Conservation (phyloP, 768 basidiomycete genomes). For the Gloeostereum incarnatum region DNA sequence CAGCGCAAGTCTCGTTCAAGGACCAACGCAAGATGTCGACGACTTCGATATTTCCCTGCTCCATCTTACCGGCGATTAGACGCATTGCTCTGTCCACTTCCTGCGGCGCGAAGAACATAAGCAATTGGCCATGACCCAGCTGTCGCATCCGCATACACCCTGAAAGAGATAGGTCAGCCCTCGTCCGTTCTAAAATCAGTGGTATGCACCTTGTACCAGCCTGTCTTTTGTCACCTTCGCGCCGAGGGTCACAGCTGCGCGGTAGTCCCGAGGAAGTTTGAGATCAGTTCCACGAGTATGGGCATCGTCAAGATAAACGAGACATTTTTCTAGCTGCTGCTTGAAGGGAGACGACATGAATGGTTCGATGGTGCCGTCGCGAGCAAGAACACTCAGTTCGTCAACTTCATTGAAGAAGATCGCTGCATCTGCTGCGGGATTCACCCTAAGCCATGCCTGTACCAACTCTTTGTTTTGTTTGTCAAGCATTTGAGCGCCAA, state of each 20-base stretch:
- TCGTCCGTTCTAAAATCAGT: too few species aligned
- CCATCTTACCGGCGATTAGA: conserved; percentile 9
- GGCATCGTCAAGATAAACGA: conserved; percentile 44
- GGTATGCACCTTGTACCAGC: conserved; percentile 41
- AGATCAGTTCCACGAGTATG: conserved; percentile 46
- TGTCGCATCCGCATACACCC: conserved; percentile 48
- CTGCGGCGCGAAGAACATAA: conserved; percentile 36
- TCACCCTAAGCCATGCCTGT: conserved; percentile 26
- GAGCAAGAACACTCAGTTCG: conserved; percentile 22
- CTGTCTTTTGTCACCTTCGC: conserved; percentile 43
- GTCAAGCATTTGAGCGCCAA: conserved; percentile 50
- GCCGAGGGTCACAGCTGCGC: conserved; percentile 40
- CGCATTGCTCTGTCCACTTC: conserved; percentile 30
- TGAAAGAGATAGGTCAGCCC: conserved; percentile 14
- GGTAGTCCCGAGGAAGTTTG: conserved; percentile 32
- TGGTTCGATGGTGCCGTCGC: conserved; percentile 23
- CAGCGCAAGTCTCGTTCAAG: conserved; percentile 31
- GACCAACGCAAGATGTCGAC: conserved; percentile 32
- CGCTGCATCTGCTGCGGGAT: conserved; percentile 22
- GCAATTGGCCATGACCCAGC: conserved; percentile 34
- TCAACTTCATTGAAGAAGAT: conserved; percentile 34
- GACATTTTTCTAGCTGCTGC: conserved; percentile 23
- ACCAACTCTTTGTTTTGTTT: conserved; percentile 32
- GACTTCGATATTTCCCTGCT: conserved; percentile 8
- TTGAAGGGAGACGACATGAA: conserved; percentile 26